Evolutionary conservation across 208 protist species (phyloP), one percentile per base, ranked within the genome.

Genomic region (Strigomonas culicis): DNA sequence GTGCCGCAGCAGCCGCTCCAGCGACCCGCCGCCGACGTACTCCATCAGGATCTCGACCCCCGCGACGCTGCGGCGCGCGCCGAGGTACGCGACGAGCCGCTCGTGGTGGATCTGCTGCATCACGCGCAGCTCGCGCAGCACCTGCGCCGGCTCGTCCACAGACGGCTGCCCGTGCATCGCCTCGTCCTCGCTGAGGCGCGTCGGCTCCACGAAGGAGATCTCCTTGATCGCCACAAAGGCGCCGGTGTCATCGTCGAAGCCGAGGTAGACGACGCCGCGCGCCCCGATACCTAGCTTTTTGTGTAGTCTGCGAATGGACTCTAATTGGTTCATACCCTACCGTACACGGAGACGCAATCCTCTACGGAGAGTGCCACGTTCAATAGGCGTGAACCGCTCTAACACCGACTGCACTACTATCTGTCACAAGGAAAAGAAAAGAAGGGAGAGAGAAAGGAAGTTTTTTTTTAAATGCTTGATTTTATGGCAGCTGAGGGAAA

Each of bases 1-100:
- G 30, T 77, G 79, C 46, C 66, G 61, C 56, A 94, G 61, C 19
- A 95, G 63, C n/a, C 75, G 70, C 43, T 93, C 82, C 28, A 97
- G 63, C 6, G 89, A 90, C 31, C 90, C 86, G 24, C 93, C 90
- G 32, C 84, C 82, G 17, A 96, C 79, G 58, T 90, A 90, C 71
- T 97, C 88, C 93, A 96, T 95, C 36, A 95, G 79, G 46, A 97
- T 82, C 65, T 89, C 80, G 28, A 96, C 83, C n/a, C 77, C 81
- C 0, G 80, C 63, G 3, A 66, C 59, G 34, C 80, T 88, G 51
- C 87, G 79, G 4, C 90, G 80, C 0, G 80, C 82, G 3, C 89
- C 90, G 66, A 86, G 82, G 69, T 96, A 96, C 50, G 63, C n/a
- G 25, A 97, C 89, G 6, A 96, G 69, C 60, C 88, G 86, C 2